phyloP scores from a whole-genome alignment of 768 basidiomycete genomes.

The Mycena leptocephala region DNA sequence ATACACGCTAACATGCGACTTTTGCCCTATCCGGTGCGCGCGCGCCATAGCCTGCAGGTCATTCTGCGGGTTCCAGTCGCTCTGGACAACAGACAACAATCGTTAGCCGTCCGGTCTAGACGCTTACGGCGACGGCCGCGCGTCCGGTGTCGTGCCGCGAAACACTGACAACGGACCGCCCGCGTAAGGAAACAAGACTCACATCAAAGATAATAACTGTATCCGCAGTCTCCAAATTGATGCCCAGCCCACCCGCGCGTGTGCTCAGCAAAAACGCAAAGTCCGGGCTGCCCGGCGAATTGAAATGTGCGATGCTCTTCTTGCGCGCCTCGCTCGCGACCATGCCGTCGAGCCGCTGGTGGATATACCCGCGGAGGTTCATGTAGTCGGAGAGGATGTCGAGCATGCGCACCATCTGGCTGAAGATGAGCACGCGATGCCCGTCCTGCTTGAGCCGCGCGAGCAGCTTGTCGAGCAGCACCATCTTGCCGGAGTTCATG shows the following conservation, averaged over 20 bases:
- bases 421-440: constrained; percentile 98
- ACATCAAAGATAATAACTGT: too few relatives aligned
- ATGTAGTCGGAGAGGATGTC: constrained; percentile 99
- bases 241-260: constrained; percentile 96
- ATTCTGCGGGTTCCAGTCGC: constrained; percentile 99
- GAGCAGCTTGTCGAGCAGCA: constrained; percentile 97
- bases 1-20: constrained; percentile 98
- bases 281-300: constrained; percentile 92
- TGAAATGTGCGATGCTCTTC: constrained; percentile 97
- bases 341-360: constrained; percentile 97
- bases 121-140: too few relatives aligned
- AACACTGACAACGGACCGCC: too few relatives aligned
- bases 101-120: neutral
- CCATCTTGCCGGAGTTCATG: constrained; percentile 99
- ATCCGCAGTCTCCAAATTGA: constrained; percentile 99
- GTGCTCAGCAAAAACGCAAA: constrained; percentile 98
- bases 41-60: constrained; percentile 99
- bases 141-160: too few relatives aligned
- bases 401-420: constrained; percentile 99
- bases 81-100: constrained; percentile 65
- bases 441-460: constrained; percentile 90
- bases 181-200: constrained; percentile 59
- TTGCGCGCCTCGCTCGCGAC: constrained; percentile 95
- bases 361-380: constrained; percentile 88
- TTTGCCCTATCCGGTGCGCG: constrained; percentile 98